Base-by-base conservation (phyloP, 495 filamentous ascomycete genomes). In the Tuber calosporum region DNA sequence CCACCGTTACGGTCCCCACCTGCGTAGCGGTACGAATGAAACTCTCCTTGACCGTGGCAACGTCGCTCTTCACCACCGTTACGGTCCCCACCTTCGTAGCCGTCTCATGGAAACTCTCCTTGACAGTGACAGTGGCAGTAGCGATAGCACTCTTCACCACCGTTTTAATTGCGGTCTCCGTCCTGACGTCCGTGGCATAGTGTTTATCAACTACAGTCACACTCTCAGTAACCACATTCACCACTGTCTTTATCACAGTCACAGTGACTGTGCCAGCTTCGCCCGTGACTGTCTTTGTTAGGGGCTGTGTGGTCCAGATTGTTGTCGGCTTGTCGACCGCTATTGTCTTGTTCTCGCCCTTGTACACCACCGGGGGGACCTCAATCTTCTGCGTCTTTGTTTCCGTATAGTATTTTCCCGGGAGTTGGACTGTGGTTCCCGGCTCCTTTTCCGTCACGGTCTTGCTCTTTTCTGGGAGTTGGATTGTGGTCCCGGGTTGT, bases 11-110 rank as follows among this genome's bases (percentile, higher is more conserved):
- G 11, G 43, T 42, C 36, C 6, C 75, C 1, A 71, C 30, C 39
- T 30, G 19, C 22, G 73, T 69, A 67, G 75, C 73, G 66, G 74
- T 73, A 30, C 68, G 73, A 48, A 3, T 6, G 43, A 42, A 69
- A 4, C 37, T 72, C 22, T 66, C 68, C 15, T 68, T 38, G 17
- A 5, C 20, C 15, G 41, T 75, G 41, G 75, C 70, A 3, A 74
- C 75, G 34, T 20, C 73, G 5, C 36, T 73, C 36, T n/a, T 41
- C n/a, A 17, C 40, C 37, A 30, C 67, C 40, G 67, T 69, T n/a
- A 34, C 69, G 11, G 66, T 42, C 36, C 6, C 75, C 9, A 71
- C 40, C 39, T 30, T 19, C 13, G 73, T 69, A 67, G 75, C 73
- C 45, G 74, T 73, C 38, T 70, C 73, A 48, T 0, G 1, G 43